These are phyloP conservation scores for Galeopsis tetrahit DNA, from an alignment of 257 asterid species.

Conservation along the genomic window DNA sequence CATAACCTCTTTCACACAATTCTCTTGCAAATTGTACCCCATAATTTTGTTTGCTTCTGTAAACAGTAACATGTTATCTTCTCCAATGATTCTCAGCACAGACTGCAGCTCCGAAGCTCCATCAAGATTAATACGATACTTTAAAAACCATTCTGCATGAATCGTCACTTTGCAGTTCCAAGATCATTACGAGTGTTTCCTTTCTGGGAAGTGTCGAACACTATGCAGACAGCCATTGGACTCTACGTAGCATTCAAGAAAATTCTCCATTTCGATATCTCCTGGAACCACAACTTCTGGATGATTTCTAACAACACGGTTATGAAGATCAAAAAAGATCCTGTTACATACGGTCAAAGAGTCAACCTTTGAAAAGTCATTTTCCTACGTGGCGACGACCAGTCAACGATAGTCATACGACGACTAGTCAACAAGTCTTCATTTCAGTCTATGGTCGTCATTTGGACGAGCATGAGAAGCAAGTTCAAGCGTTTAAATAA, in stretches of 20 bases:
- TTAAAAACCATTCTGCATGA: constrained; percentile 36
- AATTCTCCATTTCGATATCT: not conserved
- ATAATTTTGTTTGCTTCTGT: constrained; percentile 28
- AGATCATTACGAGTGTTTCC: constrained; percentile 32
- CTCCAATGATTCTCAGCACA: constrained; percentile 38
- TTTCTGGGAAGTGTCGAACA: constrained; percentile 25
- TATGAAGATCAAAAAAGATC: constrained; percentile 30
- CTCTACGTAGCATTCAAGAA: constrained; percentile 7
- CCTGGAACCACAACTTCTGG: constrained; percentile 33
- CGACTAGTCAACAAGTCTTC: no score
- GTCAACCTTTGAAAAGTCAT: no score
- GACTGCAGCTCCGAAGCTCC: constrained; percentile 10
- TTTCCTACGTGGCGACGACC: no score
- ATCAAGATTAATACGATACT: constrained; percentile 25
- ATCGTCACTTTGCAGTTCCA: constrained; percentile 31
- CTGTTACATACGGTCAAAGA: not conserved
- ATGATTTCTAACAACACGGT: constrained; percentile 22
- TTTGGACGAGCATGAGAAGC: no score
- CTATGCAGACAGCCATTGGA: constrained; percentile 35
- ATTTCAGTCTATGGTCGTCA: no score
- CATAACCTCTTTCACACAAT: constrained; percentile 15
- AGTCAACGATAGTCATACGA: no score
- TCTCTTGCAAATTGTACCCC: constrained; percentile 21
- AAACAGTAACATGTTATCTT: constrained; percentile 35
- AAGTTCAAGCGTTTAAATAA: no score